Percentiles rank a stretch among this genome's conserved stretches.
Conservation (phyloP, 2,329 filamentous ascomycete genomes). For the Colletotrichum orchidophilum region DNA sequence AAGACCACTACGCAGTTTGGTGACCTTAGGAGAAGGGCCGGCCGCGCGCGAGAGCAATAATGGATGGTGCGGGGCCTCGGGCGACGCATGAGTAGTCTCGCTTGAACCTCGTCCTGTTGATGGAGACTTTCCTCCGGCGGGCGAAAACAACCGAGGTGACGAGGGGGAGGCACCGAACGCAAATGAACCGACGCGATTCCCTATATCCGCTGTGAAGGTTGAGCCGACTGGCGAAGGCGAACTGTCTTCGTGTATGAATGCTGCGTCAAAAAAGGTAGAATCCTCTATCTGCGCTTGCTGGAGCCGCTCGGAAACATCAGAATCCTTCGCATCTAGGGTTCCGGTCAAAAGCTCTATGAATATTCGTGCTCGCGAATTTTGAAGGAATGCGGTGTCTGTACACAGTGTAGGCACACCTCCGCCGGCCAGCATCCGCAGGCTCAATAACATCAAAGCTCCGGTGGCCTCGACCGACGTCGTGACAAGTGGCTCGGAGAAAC, state of each 20-base stretch:
- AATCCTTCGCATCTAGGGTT: background rate
- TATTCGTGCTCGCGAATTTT: background rate
- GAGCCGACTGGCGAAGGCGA: background rate
- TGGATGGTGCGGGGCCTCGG: background rate
- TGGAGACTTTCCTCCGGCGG: background rate
- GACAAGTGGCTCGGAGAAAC: background rate
- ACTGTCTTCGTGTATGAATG: background rate
- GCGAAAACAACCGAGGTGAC: background rate
- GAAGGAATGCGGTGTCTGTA: background rate
- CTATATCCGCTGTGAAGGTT: background rate
- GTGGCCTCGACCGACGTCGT: background rate
- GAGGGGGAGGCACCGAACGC: background rate
- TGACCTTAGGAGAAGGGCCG: background rate
- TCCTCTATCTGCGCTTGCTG: background rate
- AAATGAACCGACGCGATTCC: background rate
- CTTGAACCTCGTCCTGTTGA: background rate
- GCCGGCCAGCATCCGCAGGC: background rate
- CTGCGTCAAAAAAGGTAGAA: background rate
- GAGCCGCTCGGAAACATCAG: background rate
- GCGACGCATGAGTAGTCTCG: background rate
- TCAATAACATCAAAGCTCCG: background rate
- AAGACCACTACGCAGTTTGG: background rate
- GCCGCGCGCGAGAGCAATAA: background rate
- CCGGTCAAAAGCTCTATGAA: background rate
- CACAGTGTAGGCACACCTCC: background rate